Evolutionary conservation across 805 yeast genomes (phyloP), one percentile per base, ranked within the genome.

Genomic region (Teunomyces barrocoloradensis): DNA sequence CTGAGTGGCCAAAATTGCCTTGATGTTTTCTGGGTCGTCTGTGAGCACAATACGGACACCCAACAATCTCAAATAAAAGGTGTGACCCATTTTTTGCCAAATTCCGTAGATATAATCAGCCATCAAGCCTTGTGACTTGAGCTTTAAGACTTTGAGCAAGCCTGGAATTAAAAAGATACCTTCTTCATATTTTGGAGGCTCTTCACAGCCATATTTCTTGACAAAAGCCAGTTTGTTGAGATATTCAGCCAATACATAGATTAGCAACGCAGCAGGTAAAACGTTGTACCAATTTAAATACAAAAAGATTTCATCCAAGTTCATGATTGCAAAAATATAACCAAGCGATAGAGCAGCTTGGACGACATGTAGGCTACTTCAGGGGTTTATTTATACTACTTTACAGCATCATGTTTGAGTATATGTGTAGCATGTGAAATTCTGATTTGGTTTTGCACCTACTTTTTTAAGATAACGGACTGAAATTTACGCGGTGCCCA

Each of bases 1-100:
- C 37, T 61, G 64, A 5, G 64, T 61, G 13, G 61, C 64, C 51
- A 61, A 56, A 6, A 60, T 29, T n/a, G 65, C 65, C 58, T 61
- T 61, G 47, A 60, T 50, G 48, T 56, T 57, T 35, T 58, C 63
- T 10, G 65, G 64, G 33, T 60, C 63, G 2, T 34, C 41, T 6
- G 65, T 58, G 28, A 59, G 39, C 18, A 63, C 38, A 38, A 64
- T 55, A 47, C 57, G 42, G 21, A 56, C 48, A 23, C 59, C 61
- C 35, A 39, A 42, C 23, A 53, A 37, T 30, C 47, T 36, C 17
- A 53, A 21, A 45, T 44, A 43, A 28, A 41, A 44, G 18, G 52
- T 20, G 15, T 49, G 30, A 25, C 29, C 20, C 34, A 18, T 37
- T 15, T 38, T 6, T 32, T 25, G 34, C 40, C 58, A 54, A 9